Percentiles rank a stretch among this genome's conserved stretches.
Conservation (phyloP, 768 basidiomycete genomes). For the Amanita rubescens region DNA sequence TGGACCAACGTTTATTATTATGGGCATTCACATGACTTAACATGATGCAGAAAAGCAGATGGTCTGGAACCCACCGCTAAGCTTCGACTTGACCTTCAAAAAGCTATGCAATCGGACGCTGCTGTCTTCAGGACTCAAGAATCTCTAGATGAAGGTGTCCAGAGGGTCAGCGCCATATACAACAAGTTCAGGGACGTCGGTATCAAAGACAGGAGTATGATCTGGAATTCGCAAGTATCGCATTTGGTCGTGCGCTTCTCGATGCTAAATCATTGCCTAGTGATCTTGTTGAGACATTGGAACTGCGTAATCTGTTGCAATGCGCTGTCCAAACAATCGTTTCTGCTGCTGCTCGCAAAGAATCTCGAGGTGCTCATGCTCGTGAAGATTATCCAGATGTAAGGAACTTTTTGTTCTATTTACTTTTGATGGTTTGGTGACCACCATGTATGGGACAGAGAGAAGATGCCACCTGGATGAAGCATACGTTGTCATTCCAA, state of each 20-base stretch:
- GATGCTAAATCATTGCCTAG: conserved; percentile 29
- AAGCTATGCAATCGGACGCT: conserved; percentile 97
- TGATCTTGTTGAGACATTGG: conserved; percentile 94
- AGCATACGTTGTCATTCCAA: conserved; percentile 93
- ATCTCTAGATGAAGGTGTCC: conserved; percentile 87
- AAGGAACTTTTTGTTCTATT: conserved; percentile 12
- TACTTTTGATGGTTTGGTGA: neutral
- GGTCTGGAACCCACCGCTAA: conserved; percentile 85
- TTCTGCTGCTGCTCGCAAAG: conserved; percentile 88
- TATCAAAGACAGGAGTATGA: conserved; percentile 98
- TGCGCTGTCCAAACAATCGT: conserved; percentile 95
- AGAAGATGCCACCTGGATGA: conserved; percentile 93
- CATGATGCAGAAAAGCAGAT: conserved; percentile 49
- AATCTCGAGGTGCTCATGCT: conserved; percentile 97
- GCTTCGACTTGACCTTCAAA: conserved; percentile 94
- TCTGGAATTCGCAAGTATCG: conserved; percentile 90
- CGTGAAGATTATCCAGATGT: conserved; percentile 98
- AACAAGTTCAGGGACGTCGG: conserved; percentile 86
- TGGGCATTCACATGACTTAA: conserved; percentile 3
- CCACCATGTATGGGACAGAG: conserved; percentile 40
- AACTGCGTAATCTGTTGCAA: conserved; percentile 92
- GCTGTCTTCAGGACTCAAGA: conserved; percentile 95
- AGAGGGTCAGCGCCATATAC: conserved; percentile 81
- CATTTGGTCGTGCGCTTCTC: neutral
- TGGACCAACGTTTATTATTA: neutral